phyloP scores from a whole-genome alignment of 306 rosid species.

The Pueraria montana region DNA sequence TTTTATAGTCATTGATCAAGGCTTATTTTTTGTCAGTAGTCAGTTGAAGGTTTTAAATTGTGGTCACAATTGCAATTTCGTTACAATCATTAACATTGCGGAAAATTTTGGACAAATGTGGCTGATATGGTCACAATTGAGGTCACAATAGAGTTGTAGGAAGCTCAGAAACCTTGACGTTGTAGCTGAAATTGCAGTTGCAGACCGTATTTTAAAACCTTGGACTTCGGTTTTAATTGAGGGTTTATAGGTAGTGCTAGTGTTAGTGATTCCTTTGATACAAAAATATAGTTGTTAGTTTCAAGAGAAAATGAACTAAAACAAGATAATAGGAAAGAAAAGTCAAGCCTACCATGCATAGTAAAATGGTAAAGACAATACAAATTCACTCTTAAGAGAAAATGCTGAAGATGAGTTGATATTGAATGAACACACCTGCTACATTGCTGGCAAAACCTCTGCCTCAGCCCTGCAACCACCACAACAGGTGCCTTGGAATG shows the following conservation, averaged over 20 bases:
- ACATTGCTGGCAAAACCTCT: constrained; percentile 98
- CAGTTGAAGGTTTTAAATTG: background rate
- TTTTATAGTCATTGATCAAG: constrained; percentile 16
- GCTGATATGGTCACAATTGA: background rate
- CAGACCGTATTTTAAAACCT: too few species aligned
- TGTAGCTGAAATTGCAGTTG: background rate
- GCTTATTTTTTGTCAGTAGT: background rate
- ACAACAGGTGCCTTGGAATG: constrained; percentile 86
- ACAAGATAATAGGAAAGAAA: background rate
- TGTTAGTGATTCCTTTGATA: background rate
- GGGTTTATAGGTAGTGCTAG: constrained; percentile 20
- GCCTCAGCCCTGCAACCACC: constrained; percentile 77
- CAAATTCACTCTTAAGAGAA: constrained; percentile 23
- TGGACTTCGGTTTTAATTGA: background rate
- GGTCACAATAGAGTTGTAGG: too few species aligned
- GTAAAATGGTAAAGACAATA: constrained; percentile 17
- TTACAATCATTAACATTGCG: background rate
- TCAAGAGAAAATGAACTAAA: constrained; percentile 4
- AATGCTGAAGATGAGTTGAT: constrained; percentile 24
- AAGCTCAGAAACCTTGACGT: background rate
- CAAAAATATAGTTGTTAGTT: constrained; percentile 1
- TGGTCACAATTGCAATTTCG: accelerated
- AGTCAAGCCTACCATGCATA: constrained; percentile 17
- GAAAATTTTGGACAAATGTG: background rate
- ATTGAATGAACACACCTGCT: constrained; percentile 72